These are phyloP conservation scores for Aspergillus sergii DNA, from an alignment of 2,329 filamentous ascomycete genomes.

Conservation along the genomic window DNA sequence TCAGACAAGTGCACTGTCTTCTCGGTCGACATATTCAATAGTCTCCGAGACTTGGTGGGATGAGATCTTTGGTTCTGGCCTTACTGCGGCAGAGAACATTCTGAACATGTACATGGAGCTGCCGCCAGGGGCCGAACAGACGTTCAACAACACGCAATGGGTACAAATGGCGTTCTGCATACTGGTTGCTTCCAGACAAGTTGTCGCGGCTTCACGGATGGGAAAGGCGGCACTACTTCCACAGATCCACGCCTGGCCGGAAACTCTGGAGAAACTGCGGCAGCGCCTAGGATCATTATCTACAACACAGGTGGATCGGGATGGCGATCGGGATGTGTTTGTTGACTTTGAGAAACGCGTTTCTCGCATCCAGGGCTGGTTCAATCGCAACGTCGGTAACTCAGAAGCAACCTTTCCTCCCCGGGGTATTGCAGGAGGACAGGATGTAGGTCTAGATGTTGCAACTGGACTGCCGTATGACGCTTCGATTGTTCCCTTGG, in stretches of 20 bases:
- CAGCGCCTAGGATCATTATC: neutral
- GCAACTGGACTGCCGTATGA: neutral
- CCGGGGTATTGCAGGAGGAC: neutral
- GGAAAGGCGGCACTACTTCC: neutral
- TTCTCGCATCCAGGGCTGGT: constrained; percentile 1
- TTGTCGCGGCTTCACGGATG: neutral
- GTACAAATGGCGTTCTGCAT: constrained; percentile 41
- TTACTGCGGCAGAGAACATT: constrained; percentile 5
- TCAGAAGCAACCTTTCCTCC: neutral
- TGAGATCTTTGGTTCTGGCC: neutral
- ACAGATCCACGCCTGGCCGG: neutral
- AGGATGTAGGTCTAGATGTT: neutral
- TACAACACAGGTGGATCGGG: neutral
- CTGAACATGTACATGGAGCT: constrained; percentile 33
- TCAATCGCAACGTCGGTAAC: neutral
- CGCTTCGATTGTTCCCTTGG: neutral
- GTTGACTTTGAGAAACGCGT: neutral
- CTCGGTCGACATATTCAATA: neutral
- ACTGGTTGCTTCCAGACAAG: constrained; percentile 20
- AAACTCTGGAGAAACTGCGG: neutral
- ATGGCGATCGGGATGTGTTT: neutral
- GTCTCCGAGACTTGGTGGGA: neutral
- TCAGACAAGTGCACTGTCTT: constrained; percentile 8
- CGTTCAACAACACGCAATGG: constrained; percentile 44
- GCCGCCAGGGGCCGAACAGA: constrained; percentile 36